Base-by-base conservation (phyloP, 2,329 filamentous ascomycete species). In the Hypoxylon sp. region DNA sequence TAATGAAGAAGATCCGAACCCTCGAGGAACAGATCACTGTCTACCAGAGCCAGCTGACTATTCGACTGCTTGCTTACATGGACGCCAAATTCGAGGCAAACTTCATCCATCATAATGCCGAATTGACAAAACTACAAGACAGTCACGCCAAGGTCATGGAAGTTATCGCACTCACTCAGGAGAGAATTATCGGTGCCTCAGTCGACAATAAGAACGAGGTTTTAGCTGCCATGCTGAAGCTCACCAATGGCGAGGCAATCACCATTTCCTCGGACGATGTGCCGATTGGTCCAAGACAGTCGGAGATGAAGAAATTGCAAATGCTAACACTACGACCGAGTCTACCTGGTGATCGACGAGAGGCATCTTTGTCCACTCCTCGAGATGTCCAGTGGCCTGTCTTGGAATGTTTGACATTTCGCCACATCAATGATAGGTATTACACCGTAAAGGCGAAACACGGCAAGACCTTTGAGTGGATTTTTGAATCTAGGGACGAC, bases 381-480 rank as follows among this genome's bases (percentile, higher is more conserved):
- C 35, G 14, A 14, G 35, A 37, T 14, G 35, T 37, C 35, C 13
- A 14, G 14, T 37, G 35, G 35, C 35, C 35, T 14, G 35, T 37
- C 13, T 37, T 37, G 35, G 35, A 37, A 37, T 37, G 3, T 37
- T 37, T 37, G 35, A 37, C 35, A 14, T 37, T 37, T 13, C 35
- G 35, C 14, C 35, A 37, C 13, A 37, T 37, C 35, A 37, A 37
- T 13, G 35, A 37, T 37, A 37, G 35, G 35, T 37, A 37, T 37
- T 10, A 37, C 35, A 37, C 35, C 35, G 35, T 37, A 4, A 37
- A 37, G 35, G 14, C 13, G 35, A 37, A 37, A 14, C 60, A 62
- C 44, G 3, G 31, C 5, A 40, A 49, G 44, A 48, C 61, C 20
- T 57, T 58, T 5, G 14, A 51, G 11, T 64, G 61, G 54, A 48